Percentiles rank a stretch among this genome's conserved stretches.
Conservation (phyloP, 2,329 filamentous ascomycete species). For the Byssoonygena ceratinophila region DNA sequence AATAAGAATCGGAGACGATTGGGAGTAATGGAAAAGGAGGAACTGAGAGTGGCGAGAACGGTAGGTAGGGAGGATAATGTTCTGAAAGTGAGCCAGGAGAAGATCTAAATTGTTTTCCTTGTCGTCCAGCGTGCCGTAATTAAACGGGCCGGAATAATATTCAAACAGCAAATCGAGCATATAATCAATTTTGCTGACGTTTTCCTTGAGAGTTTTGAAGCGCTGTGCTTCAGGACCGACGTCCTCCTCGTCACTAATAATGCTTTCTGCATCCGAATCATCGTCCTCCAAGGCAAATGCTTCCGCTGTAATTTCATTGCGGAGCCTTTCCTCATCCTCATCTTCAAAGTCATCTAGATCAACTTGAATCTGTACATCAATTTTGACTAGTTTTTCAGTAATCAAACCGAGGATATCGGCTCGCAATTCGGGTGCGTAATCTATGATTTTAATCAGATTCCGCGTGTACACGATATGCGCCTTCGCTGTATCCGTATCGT, state of each 20-base stretch:
- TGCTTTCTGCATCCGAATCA: conserved; percentile 53
- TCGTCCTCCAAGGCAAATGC: conserved; percentile 19
- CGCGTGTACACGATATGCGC: conserved; percentile 79
- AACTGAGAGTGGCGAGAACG: conserved; percentile 92
- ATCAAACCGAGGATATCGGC: conserved; percentile 74
- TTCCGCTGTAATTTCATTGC: conserved; percentile 24
- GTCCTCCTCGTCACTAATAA: conserved; percentile 53
- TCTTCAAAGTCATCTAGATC: conserved; percentile 91
- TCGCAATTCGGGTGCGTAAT: conserved; percentile 67
- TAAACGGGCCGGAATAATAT: conserved; percentile 65
- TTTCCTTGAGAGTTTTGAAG: conserved; percentile 63
- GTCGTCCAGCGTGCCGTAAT: conserved; percentile 54
- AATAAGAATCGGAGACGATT: conserved; percentile 65
- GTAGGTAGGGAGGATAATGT: conserved; percentile 79
- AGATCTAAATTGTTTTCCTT: conserved; percentile 66
- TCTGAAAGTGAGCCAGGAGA: conserved; percentile 74
- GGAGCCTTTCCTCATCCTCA: conserved; percentile 63
- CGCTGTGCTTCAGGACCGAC: conserved; percentile 39
- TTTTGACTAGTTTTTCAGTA: conserved; percentile 76
- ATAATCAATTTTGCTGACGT: conserved; percentile 81
- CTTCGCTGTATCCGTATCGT: conserved; percentile 62
- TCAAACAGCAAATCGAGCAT: conserved; percentile 81
- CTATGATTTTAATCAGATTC: conserved; percentile 67
- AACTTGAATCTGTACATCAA: conserved; percentile 89
- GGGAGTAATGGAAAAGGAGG: conserved; percentile 88